Base-by-base conservation (phyloP, 2,329 filamentous ascomycete genomes). In the Cladophialophora psammophila region DNA sequence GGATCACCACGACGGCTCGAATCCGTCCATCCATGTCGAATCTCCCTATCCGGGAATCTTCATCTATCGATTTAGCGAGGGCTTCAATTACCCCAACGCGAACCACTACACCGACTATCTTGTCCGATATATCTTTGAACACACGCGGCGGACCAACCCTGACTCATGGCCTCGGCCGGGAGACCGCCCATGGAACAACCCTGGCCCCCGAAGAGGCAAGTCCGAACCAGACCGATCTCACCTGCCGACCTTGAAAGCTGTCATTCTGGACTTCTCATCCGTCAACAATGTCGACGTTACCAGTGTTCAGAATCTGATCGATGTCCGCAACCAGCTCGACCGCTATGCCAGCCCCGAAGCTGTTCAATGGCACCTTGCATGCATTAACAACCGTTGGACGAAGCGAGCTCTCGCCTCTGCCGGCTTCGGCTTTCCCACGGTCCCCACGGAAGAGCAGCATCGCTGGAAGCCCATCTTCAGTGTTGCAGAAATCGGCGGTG, bases 361-460 rank as follows among this genome's bases (percentile, higher is more conserved):
- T 2, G 94, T 98, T 4, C 93, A 97, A 77, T 98, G 94, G 94
- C 95, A 98, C 79, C 90, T 98, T 70, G 92, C 94, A n/a, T 91
- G 89, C 79, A 91, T 98, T 81, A 93, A 90, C 81, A 97, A 95
- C 82, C 87, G 92, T 65, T 97, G 94, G 94, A 94, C 93, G 31
- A 97, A 97, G 82, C 91, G 93, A 36, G 94, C 92, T 4, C 88
- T 98, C 52, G 90, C 90, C 3, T 88, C 91, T 1, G 94, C 91
- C 31, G 94, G 94, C 12, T 98, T 98, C 75, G 94, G 94, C 1
- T 93, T 91, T 76, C 93, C 93, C 2, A 87, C 88, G 0, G 83
- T 82, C 13, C 78, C 77, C 6, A 81, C 79, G 63, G 77, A 75
- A 13, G 84, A 82, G 66, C 86, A 87, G 72, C 84, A 87, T 69